Base-by-base conservation (phyloP, 2,329 filamentous ascomycete species). In the Neopestalotiopsis clavispora region DNA sequence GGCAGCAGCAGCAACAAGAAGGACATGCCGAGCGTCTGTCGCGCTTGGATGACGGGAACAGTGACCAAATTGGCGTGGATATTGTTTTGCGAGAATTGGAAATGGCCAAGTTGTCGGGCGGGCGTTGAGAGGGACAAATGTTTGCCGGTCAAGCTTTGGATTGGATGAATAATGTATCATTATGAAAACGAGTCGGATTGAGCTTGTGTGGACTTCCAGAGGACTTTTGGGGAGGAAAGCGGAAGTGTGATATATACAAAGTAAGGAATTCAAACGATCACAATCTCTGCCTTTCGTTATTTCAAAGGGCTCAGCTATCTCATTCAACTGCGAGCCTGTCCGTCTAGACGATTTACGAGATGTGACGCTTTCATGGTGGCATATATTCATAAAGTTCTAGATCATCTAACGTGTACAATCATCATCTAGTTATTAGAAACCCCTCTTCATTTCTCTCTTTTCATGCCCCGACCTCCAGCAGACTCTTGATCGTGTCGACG, bases 401-500 rank as follows among this genome's bases (percentile, higher is more conserved):
- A 38, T 38, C 34, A 38, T 10, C 6, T 7, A 38, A 38, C 5
- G 34, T 7, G 6, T 38, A 7, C 34, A 7, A 38, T 38, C 34
- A 38, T 38, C 34, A 38, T 23, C 23, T 28, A 28, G 23, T 28
- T 28, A 28, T 28, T 28, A 28, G 23, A 28, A 28, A 28, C 23
- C 23, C 23, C 23, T 28, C 45, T 9, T 52, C 17, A 3, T 9
- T 17, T 17, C 45, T 52, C 6, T 10, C 20, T 7, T 59, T 59
- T 71, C 70, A 80, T 12, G 74, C 76, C 4, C 77, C 75, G n/a
- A 83, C 75, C n/a, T 75, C 76, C 78, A 91, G 85, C 74, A 94
- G 78, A 40, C 87, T 90, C 79, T 88, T 88, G 20, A 92, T 85
- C 6, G 90, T 85, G 75, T 94, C 91, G 5, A 85, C 82, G 34